Conservation (phyloP, 1,284 basidiomycete genomes). For the Inonotus hispidus region DNA sequence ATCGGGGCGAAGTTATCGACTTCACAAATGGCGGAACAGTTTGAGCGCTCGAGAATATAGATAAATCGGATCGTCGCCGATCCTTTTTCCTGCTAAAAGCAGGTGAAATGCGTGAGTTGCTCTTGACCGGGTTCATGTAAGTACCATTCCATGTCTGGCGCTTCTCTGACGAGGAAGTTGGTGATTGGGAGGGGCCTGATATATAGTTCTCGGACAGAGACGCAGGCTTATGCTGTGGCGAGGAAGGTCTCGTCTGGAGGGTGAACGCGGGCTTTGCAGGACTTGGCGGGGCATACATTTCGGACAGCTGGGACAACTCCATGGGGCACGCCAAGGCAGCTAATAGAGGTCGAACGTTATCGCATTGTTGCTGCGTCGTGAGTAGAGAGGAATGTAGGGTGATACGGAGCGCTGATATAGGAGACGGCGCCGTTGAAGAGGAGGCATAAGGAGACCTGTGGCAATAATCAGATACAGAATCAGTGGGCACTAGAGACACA, state of each 20-base stretch:
- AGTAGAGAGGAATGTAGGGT: constrained; percentile 66
- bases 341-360: constrained; percentile 71
- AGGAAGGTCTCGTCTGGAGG: constrained; percentile 34
- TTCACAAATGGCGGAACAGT: constrained; percentile 5
- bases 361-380: constrained; percentile 70
- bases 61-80: constrained; percentile 51
- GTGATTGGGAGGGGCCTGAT: constrained; percentile 18
- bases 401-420: constrained; percentile 56
- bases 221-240: constrained; percentile 33
- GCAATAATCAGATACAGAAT: constrained; percentile 9
- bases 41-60: constrained; percentile 33
- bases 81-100: constrained; percentile 24
- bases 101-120: constrained; percentile 25
- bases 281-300: constrained; percentile 80
- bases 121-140: constrained; percentile 42
- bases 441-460: constrained; percentile 10
- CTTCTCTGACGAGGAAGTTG: constrained; percentile 37
- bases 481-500: constrained; percentile 19
- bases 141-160: constrained; percentile 72
- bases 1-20: constrained; percentile 24
- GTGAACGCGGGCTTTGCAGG: constrained; percentile 40
- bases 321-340: constrained; percentile 64
- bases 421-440: constrained; percentile 35
- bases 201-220: constrained; percentile 26
- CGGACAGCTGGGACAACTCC: constrained; percentile 65